These are phyloP conservation scores for Cyclostephanos tholiformis DNA, from an alignment of 108 stramenopile genomes.

Conservation along the genomic window DNA sequence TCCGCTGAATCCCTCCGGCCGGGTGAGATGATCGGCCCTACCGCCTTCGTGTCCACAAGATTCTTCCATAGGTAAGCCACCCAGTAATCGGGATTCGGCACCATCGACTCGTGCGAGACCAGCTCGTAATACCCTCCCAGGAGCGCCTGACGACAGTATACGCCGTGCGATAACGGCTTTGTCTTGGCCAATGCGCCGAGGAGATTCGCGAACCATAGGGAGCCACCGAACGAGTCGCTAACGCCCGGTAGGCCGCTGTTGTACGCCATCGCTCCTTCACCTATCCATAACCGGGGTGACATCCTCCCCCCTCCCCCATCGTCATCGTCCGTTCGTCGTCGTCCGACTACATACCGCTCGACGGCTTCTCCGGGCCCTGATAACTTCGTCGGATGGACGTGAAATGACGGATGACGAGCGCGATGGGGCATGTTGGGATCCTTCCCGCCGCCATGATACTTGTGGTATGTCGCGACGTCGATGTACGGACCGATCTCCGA, in stretches of 20 bases:
- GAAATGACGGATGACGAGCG: conserved; percentile 15
- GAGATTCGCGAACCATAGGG: conserved; percentile 38
- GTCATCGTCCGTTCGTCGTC: background rate
- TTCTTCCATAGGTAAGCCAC: conserved; percentile 41
- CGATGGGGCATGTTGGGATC: conserved; percentile 5
- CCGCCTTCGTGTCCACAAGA: conserved; percentile 25
- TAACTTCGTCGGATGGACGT: conserved; percentile 25
- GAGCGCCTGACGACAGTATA: conserved; percentile 42
- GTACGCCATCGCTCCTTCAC: conserved; percentile 48
- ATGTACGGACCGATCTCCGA: conserved; percentile 22
- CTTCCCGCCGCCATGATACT: conserved; percentile 45
- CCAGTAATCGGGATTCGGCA: conserved; percentile 48
- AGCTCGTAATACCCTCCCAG: conserved; percentile 44
- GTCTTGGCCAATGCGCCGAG: conserved; percentile 39
- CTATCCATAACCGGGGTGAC: conserved; percentile 30
- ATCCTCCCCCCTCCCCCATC: background rate
- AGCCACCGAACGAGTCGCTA: conserved; percentile 37
- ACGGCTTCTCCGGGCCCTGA: conserved; percentile 22
- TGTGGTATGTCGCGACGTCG: conserved; percentile 45
- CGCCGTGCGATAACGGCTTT: conserved; percentile 26
- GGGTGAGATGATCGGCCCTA: conserved; percentile 35
- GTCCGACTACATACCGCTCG: conserved; percentile 20
- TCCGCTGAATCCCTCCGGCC: conserved; percentile 18
- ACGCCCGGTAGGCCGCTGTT: conserved; percentile 35
- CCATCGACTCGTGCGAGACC: conserved; percentile 30